phyloP scores from a whole-genome alignment of 306 rosid genomes.

The Castanospermum australe region DNA sequence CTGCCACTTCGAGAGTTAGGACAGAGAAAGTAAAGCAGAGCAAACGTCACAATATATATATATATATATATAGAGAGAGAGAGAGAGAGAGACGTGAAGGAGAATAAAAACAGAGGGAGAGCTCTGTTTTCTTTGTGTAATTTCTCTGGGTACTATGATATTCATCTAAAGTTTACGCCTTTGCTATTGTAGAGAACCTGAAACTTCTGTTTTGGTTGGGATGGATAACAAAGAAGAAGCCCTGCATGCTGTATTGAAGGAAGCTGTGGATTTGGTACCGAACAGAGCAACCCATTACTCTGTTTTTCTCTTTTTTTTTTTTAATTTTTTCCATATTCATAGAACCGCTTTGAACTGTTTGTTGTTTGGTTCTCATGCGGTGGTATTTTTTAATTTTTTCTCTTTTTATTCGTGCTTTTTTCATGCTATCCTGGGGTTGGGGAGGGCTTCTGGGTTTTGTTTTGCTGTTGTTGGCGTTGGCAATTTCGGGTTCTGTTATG shows the following conservation, averaged over 20 bases:
- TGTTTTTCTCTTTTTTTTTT: not conserved
- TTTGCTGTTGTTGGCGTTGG: slow-evolving; percentile 2
- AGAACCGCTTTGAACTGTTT: not conserved
- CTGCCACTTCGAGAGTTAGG: slow-evolving; percentile 24
- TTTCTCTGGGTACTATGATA: not conserved
- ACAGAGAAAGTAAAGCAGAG: not conserved
- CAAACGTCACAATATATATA: not conserved
- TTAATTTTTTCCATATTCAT: not conserved
- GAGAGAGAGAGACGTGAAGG: not conserved
- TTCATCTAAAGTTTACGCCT: not conserved
- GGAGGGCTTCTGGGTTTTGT: slow-evolving; percentile 19
- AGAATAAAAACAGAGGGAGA: not conserved
- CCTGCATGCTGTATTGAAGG: slow-evolving; percentile 71
- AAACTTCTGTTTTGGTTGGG: not conserved
- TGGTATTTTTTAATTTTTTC: not conserved
- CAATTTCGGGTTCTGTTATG: not conserved
- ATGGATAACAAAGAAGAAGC: slow-evolving; percentile 54
- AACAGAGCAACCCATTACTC: slow-evolving; percentile 28
- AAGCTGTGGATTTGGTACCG: slow-evolving; percentile 79
- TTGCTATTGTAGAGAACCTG: not conserved
- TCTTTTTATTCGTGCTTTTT: not conserved
- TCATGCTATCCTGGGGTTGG: not conserved
- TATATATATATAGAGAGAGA: not conserved
- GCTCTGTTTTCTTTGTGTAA: slow-evolving; percentile 20
- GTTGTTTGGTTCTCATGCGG: not conserved